Base-by-base conservation (phyloP, 1,284 basidiomycete genomes). In the Ceratobasidium sp. region DNA sequence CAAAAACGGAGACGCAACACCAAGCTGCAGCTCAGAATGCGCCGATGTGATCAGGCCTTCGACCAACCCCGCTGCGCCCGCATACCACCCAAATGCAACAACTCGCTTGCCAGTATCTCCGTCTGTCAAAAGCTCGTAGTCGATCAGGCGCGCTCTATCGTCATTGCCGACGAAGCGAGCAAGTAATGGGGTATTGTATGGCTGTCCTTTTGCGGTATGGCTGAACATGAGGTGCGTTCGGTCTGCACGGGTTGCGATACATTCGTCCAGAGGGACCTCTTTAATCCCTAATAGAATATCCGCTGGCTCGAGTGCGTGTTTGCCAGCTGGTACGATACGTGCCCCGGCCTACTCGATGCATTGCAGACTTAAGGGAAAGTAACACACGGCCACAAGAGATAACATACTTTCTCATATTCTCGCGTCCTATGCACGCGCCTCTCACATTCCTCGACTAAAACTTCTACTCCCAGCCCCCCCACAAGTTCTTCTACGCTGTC, bases 31-130 rank as follows among this genome's bases (percentile, higher is more conserved):
- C 80, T 95, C 91, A 5, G 91, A 90, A 51, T 95, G 91, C 0
- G 94, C 95, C 82, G 95, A 91, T 4, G 94, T 89, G 3, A 89
- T 90, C 33, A 97, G 88, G 0, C 94, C 92, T 85, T 97, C 95
- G 0, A 95, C 89, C 1, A 92, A 92, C 7, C 96, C 96, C 12
- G 94, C 94, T 77, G 95, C 94, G 84, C 95, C 95, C 0, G 95
- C 95, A 82, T 92, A 95, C 91, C 92, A 95, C 0, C 95, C 95
- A 85, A 97, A 97, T 0, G 93, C 95, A 13, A 96, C 94, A 0
- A 93, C 94, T 26, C 96, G 87, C 84, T 94, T 94, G 12, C 93
- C 92, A 33, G 73, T 66, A 46, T 87, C 86, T 3, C 83, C 81
- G 51, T 88, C 89, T 0, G 91, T 93, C 39, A 97, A 86, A 3